Evolutionary conservation across 352 stramenopile species (phyloP), one percentile per base, ranked within the genome.

Genomic region (Pythium phragmitis): DNA sequence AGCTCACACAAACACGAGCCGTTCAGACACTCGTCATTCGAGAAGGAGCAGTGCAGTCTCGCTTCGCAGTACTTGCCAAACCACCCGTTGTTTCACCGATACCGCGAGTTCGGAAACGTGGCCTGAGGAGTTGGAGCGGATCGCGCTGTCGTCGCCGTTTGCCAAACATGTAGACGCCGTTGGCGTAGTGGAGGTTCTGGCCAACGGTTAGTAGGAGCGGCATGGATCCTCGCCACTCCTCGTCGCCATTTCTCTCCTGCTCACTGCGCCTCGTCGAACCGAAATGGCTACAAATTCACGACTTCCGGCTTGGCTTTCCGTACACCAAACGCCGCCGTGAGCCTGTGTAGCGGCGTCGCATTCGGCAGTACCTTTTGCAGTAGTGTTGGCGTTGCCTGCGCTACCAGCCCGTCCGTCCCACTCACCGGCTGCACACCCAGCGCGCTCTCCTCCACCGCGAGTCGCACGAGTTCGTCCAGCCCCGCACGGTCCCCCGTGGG

Each of bases 141-240:
- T 98, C 26, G 87, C 94, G 72, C 96, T 99, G 62, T 93, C 82
- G 0, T 85, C 70, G 0, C 91, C 90, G 17, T 21, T 83, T 94
- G 34, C 96, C 96, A 78, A 98, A 98, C 2, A 96, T 96, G 69
- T 99, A 99, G 43, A 99, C 86, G 56, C 83, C 96, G 58, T 99
- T 93, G 2, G 87, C 96, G 63, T 96, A 94, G 55, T 97, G 95
- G 16, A 87, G 72, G 43, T 96, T 89, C 50, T 87, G n/a, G n/a
- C n/a, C n/a, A n/a, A n/a, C n/a, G n/a, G n/a, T n/a, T n/a, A n/a
- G n/a, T n/a, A n/a, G n/a, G n/a, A n/a, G n/a, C n/a, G n/a, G n/a
- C n/a, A n/a, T n/a, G n/a, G n/a, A n/a, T n/a, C n/a, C n/a, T n/a
- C n/a, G n/a, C n/a, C n/a, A n/a, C n/a, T n/a, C n/a, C n/a, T n/a